Evolutionary conservation across 306 rosid species (phyloP), one percentile per base, ranked within the genome.

Genomic region (Trifolium repens): DNA sequence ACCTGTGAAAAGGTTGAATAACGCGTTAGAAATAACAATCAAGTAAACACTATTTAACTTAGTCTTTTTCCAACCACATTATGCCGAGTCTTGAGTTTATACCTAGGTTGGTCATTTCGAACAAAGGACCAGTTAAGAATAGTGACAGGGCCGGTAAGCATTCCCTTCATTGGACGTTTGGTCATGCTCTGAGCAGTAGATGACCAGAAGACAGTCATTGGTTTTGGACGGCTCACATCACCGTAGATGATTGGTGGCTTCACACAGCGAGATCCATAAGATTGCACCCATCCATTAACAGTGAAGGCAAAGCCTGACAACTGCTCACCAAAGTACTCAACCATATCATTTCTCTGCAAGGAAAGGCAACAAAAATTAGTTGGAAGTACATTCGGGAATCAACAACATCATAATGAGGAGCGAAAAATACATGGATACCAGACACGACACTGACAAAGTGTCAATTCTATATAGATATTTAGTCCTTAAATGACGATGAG

Each of bases 131-230:
- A 91, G 87, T 91, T 91, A 75, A 92, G 96, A 82, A 92, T 92
- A 83, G 97, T 92, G 39, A 92, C 97, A 2, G 97, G 97, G 72
- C 97, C 97, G 0, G 97, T 92, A 77, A 92, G 97, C 97, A 92
- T 92, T 79, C 96, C 97, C 89, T 92, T 92, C 97, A 92, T 91
- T 74, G 97, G 96, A 68, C 93, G 89, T 64, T 85, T 83, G 7
- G 97, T 93, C 90, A 88, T 82, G 76, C 91, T 82, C 71, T 93
- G 98, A 74, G 96, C 98, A 14, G 59, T 32, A 2, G 97, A 85
- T 69, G 96, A 93, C 98, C 97, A 93, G 83, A 91, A 88, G 63
- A 93, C 97, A 0, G 97, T 91, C 97, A 91, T 91, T 55, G 96
- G 66, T 32, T 91, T 91, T 53, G 97, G 96, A 47, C 97, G 97